phyloP scores from a whole-genome alignment of 2,329 filamentous ascomycete species.

The Didymella glomerata region DNA sequence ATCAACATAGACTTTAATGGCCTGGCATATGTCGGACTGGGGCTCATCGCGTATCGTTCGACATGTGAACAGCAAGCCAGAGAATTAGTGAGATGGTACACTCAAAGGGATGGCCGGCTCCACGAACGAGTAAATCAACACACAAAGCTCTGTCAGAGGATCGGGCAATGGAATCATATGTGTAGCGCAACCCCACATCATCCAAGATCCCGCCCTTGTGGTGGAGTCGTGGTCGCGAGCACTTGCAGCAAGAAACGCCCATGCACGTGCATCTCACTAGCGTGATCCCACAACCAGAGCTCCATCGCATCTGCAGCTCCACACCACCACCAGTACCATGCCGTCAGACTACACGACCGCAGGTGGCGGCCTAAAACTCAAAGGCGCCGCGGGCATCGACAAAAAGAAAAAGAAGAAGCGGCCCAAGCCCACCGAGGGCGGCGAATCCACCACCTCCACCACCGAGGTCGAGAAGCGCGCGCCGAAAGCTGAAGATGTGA shows the following conservation, averaged over 20 bases:
- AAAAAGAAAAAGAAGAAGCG: constrained; percentile 68
- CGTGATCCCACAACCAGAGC: too few species aligned
- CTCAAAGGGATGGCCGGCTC: too few species aligned
- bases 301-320: not conserved
- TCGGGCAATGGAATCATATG: not conserved
- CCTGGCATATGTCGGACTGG: too few species aligned
- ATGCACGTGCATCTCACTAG: not conserved
- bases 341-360: constrained; percentile 75
- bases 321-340: constrained; percentile 59
- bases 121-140: not conserved
- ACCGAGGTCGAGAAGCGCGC: constrained; percentile 27
- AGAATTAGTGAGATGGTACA: too few species aligned
- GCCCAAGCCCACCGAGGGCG: constrained; percentile 44
- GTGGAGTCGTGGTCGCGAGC: not conserved
- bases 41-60: too few species aligned
- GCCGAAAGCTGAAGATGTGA: constrained; percentile 31
- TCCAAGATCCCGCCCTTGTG: not conserved
- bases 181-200: not conserved
- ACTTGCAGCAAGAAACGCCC: not conserved
- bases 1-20: too few species aligned
- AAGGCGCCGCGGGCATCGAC: constrained; percentile 75
- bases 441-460: constrained; percentile 20
- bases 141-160: not conserved
- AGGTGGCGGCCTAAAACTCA: constrained; percentile 81
- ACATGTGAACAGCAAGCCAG: not conserved